phyloP scores from a whole-genome alignment of 2,329 filamentous ascomycete species.

The Pestalotiopsis sp. region DNA sequence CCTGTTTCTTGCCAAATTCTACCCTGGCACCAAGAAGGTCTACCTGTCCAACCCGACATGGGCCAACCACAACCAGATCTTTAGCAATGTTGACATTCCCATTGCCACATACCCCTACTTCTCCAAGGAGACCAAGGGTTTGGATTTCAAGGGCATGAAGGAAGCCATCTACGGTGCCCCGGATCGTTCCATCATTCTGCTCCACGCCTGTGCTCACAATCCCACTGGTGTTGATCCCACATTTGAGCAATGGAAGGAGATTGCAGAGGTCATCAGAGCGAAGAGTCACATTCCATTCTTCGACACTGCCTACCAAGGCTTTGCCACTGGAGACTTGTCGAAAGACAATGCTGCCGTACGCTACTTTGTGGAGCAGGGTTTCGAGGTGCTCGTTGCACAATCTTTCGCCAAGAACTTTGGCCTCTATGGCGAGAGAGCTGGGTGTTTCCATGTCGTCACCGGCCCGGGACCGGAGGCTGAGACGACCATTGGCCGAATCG shows the following conservation, averaged over 20 bases:
- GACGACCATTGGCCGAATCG: conserved; percentile 66
- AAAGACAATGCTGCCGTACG: conserved; percentile 90
- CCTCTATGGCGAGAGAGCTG: conserved; percentile 93
- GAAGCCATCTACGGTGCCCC: conserved; percentile 70
- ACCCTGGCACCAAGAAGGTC: conserved; percentile 72
- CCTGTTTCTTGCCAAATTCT: conserved; percentile 94
- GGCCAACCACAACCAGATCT: conserved; percentile 99
- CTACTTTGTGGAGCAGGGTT: conserved; percentile 90
- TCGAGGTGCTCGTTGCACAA: conserved; percentile 86
- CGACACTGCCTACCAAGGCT: conserved; percentile 96
- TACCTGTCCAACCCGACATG: conserved; percentile 96
- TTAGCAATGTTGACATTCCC: conserved; percentile 81
- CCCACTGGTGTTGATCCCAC: conserved; percentile 96
- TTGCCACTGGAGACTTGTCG: conserved; percentile 86
- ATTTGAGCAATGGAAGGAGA: conserved; percentile 89
- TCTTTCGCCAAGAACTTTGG: conserved; percentile 99
- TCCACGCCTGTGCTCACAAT: conserved; percentile 97
- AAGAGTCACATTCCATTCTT: conserved; percentile 97
- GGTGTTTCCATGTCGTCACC: conserved; percentile 93
- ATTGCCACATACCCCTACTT: conserved; percentile 93
- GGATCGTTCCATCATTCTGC: conserved; percentile 80
- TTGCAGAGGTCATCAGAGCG: conserved; percentile 74
- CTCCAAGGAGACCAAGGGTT: conserved; percentile 81
- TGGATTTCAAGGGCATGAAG: conserved; percentile 92
- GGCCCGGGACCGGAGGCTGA: conserved; percentile 69